Evolutionary conservation across 140 eudicot species (phyloP), one percentile per base, ranked within the genome.

Genomic region (Senecio squalidus): DNA sequence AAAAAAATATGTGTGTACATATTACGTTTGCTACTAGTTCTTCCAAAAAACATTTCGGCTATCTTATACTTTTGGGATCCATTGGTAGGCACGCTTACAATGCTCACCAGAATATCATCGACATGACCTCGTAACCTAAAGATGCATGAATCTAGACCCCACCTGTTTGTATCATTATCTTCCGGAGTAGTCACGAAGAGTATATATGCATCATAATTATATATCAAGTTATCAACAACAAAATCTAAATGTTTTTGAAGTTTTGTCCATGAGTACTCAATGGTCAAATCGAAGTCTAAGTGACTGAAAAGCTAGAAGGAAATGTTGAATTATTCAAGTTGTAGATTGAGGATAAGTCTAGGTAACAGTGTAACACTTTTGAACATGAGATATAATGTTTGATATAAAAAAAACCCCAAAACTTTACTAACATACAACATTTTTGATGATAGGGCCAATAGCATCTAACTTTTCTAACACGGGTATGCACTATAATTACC

Each of bases 61-160:
- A 16, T 41, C 40, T 26, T 60, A 60, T 44, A 26, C 53, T 33
- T 60, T 60, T 60, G 24, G 15, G 53, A 40, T 58, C 14, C 26
- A 25, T 18, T 39, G 33, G 72, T 66, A 55, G 72, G 46, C 16
- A 53, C 64, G 30, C 22, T 51, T 34, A 23, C n/a, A 50, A 45
- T 29, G 26, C 9, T 50, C 61, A 24, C 36, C 70, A 64, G 34
- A 23, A 56, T 31, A 55, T 8, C 27, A 54, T 36, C 64, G 65
- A 55, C 73, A 44, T 44, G 17, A 27, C 47, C 65, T 67, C 36
- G 21, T 23, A 51, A 49, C 11, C 9, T 33, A 48, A 63, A 63
- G 67, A 52, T 64, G 52, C 26, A 64, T n/a, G n/a, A n/a, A n/a
- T 64, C 52, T 1, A 61, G 60, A 51, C 62, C 70, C 70, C 28